A percentile compares a stretch with the other conserved stretches of the same genome.
Evolutionary conservation across 257 asterid genomes (phyloP).

Genomic region (Plectranthus barbatus): DNA sequence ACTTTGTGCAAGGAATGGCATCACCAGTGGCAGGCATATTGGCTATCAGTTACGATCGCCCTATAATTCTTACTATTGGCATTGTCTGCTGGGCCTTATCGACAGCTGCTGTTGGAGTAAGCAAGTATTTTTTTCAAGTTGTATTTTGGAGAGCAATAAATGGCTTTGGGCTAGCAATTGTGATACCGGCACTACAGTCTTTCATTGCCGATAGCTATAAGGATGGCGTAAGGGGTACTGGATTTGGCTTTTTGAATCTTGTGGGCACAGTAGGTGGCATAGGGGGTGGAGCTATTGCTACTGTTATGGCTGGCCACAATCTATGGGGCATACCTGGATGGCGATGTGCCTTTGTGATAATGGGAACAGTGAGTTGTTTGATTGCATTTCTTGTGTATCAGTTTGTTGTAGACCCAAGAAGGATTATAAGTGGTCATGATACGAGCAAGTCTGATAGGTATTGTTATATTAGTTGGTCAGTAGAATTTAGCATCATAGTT

Average conservation of each 20-base stretch:
- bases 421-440: constrained; percentile 23
- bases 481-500: too few species aligned
- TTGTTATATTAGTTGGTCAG: neutral
- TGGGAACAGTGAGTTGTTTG: constrained; percentile 71
- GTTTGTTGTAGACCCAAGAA: constrained; percentile 77
- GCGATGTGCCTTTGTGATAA: constrained; percentile 70
- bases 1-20: constrained; percentile 83
- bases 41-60: constrained; percentile 84
- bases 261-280: constrained; percentile 91
- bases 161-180: constrained; percentile 91
- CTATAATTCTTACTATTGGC: constrained; percentile 82
- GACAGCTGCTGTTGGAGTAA: constrained; percentile 88
- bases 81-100: constrained; percentile 93
- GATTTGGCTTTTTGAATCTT: constrained; percentile 80
- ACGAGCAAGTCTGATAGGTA: constrained; percentile 49
- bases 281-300: constrained; percentile 97
- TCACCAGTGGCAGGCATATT: constrained; percentile 89
- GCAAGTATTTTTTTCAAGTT: constrained; percentile 70
- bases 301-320: constrained; percentile 82
- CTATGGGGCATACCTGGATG: constrained; percentile 90
- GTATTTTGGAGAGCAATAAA: constrained; percentile 89
- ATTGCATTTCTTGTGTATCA: constrained; percentile 70
- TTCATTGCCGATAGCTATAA: constrained; percentile 89
- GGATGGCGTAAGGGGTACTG: constrained; percentile 79
- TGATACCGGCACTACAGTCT: constrained; percentile 91